Conservation (phyloP, 2,329 filamentous ascomycete species). For the Paracamarosporium sp. region DNA sequence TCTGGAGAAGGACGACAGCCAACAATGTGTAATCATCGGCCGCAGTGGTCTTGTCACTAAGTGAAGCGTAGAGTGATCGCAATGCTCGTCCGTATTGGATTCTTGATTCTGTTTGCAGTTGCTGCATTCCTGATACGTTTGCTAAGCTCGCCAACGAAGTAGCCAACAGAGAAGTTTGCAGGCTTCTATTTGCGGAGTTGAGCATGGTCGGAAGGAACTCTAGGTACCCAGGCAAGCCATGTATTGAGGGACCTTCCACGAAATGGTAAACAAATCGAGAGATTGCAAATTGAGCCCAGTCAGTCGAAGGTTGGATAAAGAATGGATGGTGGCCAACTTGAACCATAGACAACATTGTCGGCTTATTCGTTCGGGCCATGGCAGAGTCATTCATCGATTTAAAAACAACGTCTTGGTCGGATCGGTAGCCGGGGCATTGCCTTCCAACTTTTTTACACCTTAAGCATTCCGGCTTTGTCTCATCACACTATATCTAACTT, state of each 20-base stretch:
- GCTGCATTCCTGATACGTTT: constrained; percentile 1
- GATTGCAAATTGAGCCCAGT: constrained; percentile 2
- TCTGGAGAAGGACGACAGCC: constrained; percentile 1
- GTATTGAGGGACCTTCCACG: not conserved
- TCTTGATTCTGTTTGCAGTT: not conserved
- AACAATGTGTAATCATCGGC: not conserved
- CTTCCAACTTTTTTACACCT: not conserved
- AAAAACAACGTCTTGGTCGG: not conserved
- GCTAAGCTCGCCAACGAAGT: not conserved
- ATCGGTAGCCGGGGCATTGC: not conserved
- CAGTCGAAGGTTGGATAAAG: constrained; percentile 3
- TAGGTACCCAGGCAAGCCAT: not conserved
- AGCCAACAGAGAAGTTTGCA: not conserved
- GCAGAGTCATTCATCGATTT: constrained; percentile 2
- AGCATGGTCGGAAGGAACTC: constrained; percentile 3
- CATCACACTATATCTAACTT: not conserved
- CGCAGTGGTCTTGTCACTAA: not conserved
- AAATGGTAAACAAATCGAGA: constrained; percentile 1
- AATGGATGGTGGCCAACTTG: not conserved
- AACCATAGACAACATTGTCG: not conserved
- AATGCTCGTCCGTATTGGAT: constrained; percentile 6
- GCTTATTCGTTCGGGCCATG: constrained; percentile 1
- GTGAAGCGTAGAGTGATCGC: not conserved
- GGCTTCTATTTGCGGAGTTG: not conserved
- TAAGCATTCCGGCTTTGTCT: not conserved